Base-by-base conservation (phyloP, 257 asterid genomes). In the Paulownia fortunei region DNA sequence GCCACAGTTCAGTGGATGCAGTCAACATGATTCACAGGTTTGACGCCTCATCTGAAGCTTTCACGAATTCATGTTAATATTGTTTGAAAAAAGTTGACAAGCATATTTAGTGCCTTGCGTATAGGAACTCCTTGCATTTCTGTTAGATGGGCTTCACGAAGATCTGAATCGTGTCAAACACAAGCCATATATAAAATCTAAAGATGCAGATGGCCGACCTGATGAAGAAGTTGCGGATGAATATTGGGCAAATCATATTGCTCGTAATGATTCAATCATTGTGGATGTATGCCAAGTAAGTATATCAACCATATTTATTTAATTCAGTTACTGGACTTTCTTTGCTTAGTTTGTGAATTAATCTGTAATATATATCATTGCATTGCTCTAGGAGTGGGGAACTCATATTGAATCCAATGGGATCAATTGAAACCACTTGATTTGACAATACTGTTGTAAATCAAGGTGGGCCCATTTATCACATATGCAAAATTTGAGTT, bases 11-110 rank as follows among this genome's bases (percentile, higher is more conserved):
- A 93, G 96, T 87, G 99, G 99, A 80, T 90, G 96, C 85, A 89
- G 93, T 84, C 99, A 96, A 81, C 99, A 96, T 80, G 99, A 96
- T 81, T 96, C 99, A 79, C 99, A 96, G 98, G 99, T 94, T 80
- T 36, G 79, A 16, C 16, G 11, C 44, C 69, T 54, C 23, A 12
- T 52, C 23, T 64, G 5, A 73, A 49, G 64, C 54, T 76, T 76
- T 51, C 42, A 27, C 7, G 76, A 58, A 68, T 59, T 59, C 62
- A 10, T 77, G 72, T 74, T 73, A 37, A 46, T 78, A 44, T 67
- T 75, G 65, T 23, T 72, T 79, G 71, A 69, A 73, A 36, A 60
- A 76, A 67, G 59, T 60, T 76, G 37, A 63, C 24, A 47, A 61
- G 69, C 70, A 76, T 46, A 27, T 77, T 46, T 75, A 69, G 36